These are phyloP conservation scores for Rhynchosporium agropyri DNA, from an alignment of 2,329 filamentous ascomycete species.

Conservation along the genomic window DNA sequence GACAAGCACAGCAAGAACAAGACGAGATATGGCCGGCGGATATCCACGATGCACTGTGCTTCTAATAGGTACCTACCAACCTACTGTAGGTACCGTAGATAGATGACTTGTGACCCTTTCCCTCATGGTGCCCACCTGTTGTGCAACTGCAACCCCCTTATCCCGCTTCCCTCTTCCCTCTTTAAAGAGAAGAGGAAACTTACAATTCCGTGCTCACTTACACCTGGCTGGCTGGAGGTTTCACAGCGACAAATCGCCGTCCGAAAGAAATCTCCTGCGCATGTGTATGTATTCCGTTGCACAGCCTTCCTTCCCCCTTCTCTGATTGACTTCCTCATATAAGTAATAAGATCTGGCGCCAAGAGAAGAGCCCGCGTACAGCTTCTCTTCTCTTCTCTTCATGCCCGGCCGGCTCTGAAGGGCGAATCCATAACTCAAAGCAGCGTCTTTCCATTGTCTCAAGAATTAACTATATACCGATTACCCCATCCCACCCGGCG, in stretches of 20 bases:
- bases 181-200: no score
- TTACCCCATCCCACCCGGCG: conserved; percentile 1
- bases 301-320: conserved; percentile 2
- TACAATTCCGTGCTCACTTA: not conserved
- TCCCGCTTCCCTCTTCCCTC: not conserved
- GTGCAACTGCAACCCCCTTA: conserved; percentile 2
- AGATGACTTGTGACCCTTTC: conserved; percentile 10
- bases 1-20: no score
- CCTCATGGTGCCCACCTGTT: conserved; percentile 10
- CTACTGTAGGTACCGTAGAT: not conserved
- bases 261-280: conserved; percentile 16
- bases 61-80: no score
- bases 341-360: not conserved
- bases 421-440: no score
- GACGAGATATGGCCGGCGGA: no score
- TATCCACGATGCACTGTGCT: no score
- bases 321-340: not conserved
- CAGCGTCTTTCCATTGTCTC: not conserved
- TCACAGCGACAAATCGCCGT: conserved; percentile 14
- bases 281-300: conserved; percentile 15
- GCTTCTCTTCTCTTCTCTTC: not conserved
- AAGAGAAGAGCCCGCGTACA: conserved; percentile 3
- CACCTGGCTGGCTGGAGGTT: not conserved
- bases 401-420: not conserved
- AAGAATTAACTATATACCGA: not conserved